Base-by-base conservation (phyloP, 1,139 yeast species). In the Geotrichum fermentans region DNA sequence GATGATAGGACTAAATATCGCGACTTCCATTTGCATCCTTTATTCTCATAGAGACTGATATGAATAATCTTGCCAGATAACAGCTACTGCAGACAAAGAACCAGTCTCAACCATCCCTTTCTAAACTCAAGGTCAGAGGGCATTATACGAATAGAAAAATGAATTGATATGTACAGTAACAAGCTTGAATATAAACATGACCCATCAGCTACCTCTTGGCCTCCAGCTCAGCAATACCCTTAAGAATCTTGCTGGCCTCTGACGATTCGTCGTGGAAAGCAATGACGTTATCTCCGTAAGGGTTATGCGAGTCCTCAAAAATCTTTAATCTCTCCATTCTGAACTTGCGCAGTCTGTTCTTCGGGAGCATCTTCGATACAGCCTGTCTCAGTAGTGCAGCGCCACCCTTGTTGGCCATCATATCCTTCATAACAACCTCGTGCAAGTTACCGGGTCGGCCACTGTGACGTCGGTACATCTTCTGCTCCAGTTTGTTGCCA, bases 301-400 rank as follows among this genome's bases (percentile, higher is more conserved):
- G 97, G 66, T 87, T 87, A 51, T 83, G 85, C 51, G 88, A 81
- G 33, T 95, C 96, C 61, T 94, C 97, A 65, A 77, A 86, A 0
- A 87, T 78, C 70, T 87, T 89, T 56, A 92, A 74, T 63, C 99
- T 79, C 42, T 81, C 94, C 64, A 92, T 69, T 65, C 98, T 79
- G 26, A 74, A 73, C 61, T 84, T 79, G 66, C 97, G 79, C 56
- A 83, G 78, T 62, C 83, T 81, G 67, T 92, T 90, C 70, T 88
- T 89, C 37, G 98, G 98, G 52, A 92, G 74, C 99, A 92, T 92
- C 52, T 95, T 95, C 57, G 87, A 83, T 7, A 92, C 98, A 0
- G 98, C 97, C 61, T 85, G 79, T 60, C 70, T 78, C 58, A 92
- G 71, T 17, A 89, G 71, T 65, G 90, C 98, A 17, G 87, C 82